phyloP scores from a whole-genome alignment of 2,329 filamentous ascomycete species.

The Botrytis cinerea region DNA sequence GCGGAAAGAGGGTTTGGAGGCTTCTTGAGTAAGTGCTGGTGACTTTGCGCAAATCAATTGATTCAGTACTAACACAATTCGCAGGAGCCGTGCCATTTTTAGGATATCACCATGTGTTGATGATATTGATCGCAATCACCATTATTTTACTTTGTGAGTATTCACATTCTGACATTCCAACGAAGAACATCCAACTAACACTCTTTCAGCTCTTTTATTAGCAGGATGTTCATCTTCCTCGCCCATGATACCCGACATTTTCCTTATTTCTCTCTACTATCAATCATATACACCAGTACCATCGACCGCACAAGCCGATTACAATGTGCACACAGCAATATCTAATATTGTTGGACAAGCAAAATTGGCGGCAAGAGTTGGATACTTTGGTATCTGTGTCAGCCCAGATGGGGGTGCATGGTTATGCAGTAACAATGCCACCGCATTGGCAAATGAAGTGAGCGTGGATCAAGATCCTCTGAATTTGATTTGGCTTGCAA shows the following conservation, averaged over 20 bases:
- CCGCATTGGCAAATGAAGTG: conserved; percentile 84
- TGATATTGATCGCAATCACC: conserved; percentile 91
- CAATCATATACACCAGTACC: conserved; percentile 80
- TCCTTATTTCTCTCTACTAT: conserved; percentile 96
- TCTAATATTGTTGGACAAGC: conserved; percentile 86
- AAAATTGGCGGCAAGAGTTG: conserved; percentile 84
- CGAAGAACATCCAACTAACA: conserved; percentile 29
- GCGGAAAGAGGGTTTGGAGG: conserved; percentile 34
- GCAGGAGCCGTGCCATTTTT: conserved; percentile 67
- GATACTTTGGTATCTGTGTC: conserved; percentile 97
- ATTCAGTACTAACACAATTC: conserved; percentile 24
- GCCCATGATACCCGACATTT: conserved; percentile 91
- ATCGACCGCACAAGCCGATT: conserved; percentile 85
- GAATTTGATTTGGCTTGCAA: conserved; percentile 95
- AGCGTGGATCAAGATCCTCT: conserved; percentile 90
- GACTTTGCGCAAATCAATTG: not conserved
- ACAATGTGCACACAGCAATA: conserved; percentile 81
- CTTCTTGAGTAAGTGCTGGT: conserved; percentile 41
- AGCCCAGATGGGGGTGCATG: conserved; percentile 87
- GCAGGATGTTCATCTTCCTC: conserved; percentile 97
- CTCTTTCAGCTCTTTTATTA: conserved; percentile 71
- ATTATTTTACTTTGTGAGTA: conserved; percentile 92
- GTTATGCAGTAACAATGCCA: conserved; percentile 97
- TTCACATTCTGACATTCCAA: not conserved
- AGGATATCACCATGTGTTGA: conserved; percentile 83